Conservation (phyloP, 1,284 basidiomycete species). For the Leccinum pachyderme region DNA sequence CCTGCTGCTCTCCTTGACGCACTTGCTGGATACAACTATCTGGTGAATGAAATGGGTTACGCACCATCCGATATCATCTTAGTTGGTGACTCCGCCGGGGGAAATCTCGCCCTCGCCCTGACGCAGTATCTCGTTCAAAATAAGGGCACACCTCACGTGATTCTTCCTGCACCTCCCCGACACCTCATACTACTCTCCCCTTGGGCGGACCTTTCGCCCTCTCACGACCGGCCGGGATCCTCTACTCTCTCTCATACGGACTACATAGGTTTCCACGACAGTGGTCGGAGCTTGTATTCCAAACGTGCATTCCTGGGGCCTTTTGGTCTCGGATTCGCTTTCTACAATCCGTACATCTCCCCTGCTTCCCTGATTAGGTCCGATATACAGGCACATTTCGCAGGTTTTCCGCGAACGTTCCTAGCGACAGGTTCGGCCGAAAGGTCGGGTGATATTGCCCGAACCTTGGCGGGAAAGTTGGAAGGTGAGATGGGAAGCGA, state of each 20-base stretch:
- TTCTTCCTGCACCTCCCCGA: constrained; percentile 37
- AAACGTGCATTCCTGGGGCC: constrained; percentile 19
- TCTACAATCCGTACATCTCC: constrained; percentile 16
- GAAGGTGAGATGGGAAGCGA: constrained; percentile 41
- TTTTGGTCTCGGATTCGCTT: constrained; percentile 17
- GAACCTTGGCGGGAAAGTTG: constrained; percentile 33
- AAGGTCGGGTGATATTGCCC: constrained; percentile 30
- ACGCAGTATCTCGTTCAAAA: constrained; percentile 39
- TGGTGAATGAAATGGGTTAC: constrained; percentile 42
- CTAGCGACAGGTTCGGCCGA: constrained; percentile 36
- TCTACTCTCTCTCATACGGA: constrained; percentile 28
- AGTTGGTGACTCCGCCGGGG: constrained; percentile 60
- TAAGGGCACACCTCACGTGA: constrained; percentile 3
- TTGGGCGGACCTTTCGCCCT: constrained; percentile 40
- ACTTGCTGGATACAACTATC: constrained; percentile 51
- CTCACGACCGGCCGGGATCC: constrained; percentile 24
- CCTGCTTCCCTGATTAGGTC: constrained; percentile 11
- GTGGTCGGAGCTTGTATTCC: constrained; percentile 4
- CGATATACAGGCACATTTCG: constrained; percentile 23
- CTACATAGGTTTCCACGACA: constrained; percentile 15
- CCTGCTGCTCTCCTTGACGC: constrained; percentile 54
- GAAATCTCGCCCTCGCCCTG: constrained; percentile 50
- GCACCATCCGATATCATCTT: constrained; percentile 50
- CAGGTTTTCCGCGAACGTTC: constrained; percentile 37
- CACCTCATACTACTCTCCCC: constrained; percentile 46